Evolutionary conservation across 805 yeast species (phyloP).

Genomic region (Blastobotrys parvus): DNA sequence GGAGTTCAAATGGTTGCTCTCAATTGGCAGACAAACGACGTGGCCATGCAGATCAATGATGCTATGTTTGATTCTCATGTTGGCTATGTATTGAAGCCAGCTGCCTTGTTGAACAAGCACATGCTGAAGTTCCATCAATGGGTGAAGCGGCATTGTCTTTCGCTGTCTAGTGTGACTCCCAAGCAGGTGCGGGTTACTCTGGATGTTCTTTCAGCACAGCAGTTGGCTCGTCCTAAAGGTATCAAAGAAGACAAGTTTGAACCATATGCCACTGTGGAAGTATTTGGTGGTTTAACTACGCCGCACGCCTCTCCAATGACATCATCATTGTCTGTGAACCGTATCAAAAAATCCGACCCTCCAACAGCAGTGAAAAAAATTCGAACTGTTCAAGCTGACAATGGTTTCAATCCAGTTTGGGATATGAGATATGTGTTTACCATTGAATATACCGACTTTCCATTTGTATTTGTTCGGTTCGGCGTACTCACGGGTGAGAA

Average conservation of each 20-base stretch:
- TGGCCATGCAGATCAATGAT: constrained; percentile 82
- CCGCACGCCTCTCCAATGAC: background rate
- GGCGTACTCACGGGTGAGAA: constrained; percentile 27
- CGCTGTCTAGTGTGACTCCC: background rate
- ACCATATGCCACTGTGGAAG: constrained; percentile 56
- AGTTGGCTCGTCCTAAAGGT: constrained; percentile 63
- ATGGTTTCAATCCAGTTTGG: constrained; percentile 91
- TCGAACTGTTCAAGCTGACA: constrained; percentile 28
- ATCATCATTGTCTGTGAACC: background rate
- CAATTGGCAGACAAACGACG: constrained; percentile 90
- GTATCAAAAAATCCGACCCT: background rate
- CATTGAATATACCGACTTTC: constrained; percentile 23
- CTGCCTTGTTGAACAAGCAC: background rate
- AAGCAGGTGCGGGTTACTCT: constrained; percentile 24
- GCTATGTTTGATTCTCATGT: constrained; percentile 62
- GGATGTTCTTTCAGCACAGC: constrained; percentile 70
- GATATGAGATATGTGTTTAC: constrained; percentile 43
- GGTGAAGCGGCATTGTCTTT: background rate
- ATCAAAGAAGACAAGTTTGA: constrained; percentile 42
- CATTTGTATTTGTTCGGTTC: constrained; percentile 31
- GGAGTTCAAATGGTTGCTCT: constrained; percentile 96
- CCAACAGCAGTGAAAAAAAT: constrained; percentile 8
- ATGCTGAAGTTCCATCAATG: background rate
- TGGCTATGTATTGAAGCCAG: constrained; percentile 81
- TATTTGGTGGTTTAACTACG: constrained; percentile 35